Base-by-base conservation (phyloP, 495 filamentous ascomycete species). In the Tuber borchii region DNA sequence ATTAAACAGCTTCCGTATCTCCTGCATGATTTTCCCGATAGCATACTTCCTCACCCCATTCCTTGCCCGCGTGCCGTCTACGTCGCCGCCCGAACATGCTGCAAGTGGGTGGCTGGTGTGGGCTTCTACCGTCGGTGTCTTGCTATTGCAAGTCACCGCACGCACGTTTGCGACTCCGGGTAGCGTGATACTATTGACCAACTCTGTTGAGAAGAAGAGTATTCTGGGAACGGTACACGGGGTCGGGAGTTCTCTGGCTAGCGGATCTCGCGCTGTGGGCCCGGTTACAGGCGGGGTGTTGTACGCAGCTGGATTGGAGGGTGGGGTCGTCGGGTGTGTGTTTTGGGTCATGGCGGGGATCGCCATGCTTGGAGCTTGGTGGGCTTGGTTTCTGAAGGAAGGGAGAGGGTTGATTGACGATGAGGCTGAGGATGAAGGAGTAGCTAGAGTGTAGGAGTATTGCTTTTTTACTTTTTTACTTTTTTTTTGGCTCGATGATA, bases 161-260 rank as follows among this genome's bases (percentile, higher is more conserved):
- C 86, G 91, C 65, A 93, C 91, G 6, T 93, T 93, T 79, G 89
- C 89, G 3, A 85, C 91, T 0, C 91, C 92, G 0, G 88, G 88
- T 9, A 88, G 88, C 1, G 87, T 91, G 0, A 92, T 93, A 20
- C 83, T 94, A 1, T 85, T 93, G 0, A 93, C 90, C 22, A 92
- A 93, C 76, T 86, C 86, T 20, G 88, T 89, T n/a, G 89, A 91
- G 3, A 85, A 89, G 56, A 87, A 88, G 7, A 85, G 80, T 8
- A 87, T 91, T 3, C 82, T 93, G 12, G 91, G 91, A 0, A 92
- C 90, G 1, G 85, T 94, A 0, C 90, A 93, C 76, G 92, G 92
- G 0, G 85, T 90, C 0, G 91, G 88, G 5, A 90, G 91, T 79
- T 90, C 88, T 83, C 84, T 93, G 16, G 84, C 86, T 3, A 88